Evolutionary conservation across 495 filamentous ascomycete species (phyloP).

Genomic region (Hypoxylon perforatum): DNA sequence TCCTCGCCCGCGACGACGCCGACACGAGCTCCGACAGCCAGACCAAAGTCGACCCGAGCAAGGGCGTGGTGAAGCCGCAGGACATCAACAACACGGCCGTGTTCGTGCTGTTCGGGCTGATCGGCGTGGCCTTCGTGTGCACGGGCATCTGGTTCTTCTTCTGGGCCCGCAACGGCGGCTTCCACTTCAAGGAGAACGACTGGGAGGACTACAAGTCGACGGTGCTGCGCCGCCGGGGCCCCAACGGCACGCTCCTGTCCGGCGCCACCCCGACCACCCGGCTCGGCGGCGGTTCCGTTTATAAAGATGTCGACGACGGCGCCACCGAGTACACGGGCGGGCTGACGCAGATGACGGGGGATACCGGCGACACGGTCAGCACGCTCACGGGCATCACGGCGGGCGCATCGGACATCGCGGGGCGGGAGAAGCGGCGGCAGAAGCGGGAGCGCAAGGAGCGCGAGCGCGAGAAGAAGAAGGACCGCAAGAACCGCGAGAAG

Average conservation of each 20-base stretch:
- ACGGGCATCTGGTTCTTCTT: constrained; percentile 96
- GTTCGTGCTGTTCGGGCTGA: constrained; percentile 84
- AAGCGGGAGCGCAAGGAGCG: constrained; percentile 64
- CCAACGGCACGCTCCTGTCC: constrained; percentile 82
- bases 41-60: constrained; percentile 45
- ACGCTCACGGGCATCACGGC: constrained; percentile 56
- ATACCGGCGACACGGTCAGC: constrained; percentile 53
- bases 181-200: constrained; percentile 82
- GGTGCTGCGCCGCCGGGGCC: constrained; percentile 90
- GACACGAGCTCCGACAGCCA: constrained; percentile 2
- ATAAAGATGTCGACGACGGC: constrained; percentile 72
- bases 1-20: constrained; percentile 50
- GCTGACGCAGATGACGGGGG: constrained; percentile 53
- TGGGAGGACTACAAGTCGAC: constrained; percentile 99
- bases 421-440: constrained; percentile 56
- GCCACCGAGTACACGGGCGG: constrained; percentile 59
- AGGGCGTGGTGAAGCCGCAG: constrained; percentile 69
- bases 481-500: constrained; percentile 57
- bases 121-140: constrained; percentile 82
- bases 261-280: constrained; percentile 84
- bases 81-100: constrained; percentile 85
- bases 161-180: constrained; percentile 96
- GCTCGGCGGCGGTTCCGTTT: constrained; percentile 81
- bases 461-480: constrained; percentile 58
- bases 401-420: constrained; percentile 59